Conservation (phyloP, 768 basidiomycete genomes). For the Cystofilobasidium ferigula region DNA sequence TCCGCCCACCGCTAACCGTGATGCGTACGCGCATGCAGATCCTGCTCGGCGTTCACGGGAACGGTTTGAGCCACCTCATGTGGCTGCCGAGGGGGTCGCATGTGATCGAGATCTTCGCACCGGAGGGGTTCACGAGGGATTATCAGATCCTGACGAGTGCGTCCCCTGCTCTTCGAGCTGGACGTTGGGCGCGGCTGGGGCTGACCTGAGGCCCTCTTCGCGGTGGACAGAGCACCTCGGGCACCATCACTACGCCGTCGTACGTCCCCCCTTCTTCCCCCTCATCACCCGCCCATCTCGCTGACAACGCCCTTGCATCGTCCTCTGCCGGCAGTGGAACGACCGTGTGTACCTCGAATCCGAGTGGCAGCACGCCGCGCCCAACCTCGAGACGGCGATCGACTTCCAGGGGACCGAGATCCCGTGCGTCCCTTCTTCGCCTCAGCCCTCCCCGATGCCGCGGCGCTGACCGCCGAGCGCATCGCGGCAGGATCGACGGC, state of each 20-base stretch:
- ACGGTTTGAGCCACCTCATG: background rate
- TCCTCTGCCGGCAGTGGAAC: background rate
- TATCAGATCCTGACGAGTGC: background rate
- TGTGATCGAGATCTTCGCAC: constrained; percentile 10
- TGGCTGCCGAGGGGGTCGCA: constrained; percentile 7
- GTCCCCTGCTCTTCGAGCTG: background rate
- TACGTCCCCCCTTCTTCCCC: background rate
- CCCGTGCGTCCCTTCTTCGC: background rate
- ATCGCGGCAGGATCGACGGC: background rate
- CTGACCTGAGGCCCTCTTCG: background rate
- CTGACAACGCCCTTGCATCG: background rate
- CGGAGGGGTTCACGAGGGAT: background rate
- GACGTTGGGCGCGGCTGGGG: too few species aligned
- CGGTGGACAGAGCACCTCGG: background rate
- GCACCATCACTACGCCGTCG: constrained; percentile 8
- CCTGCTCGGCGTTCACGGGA: constrained; percentile 1
- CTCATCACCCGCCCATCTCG: background rate
- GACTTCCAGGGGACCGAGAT: constrained; percentile 13
- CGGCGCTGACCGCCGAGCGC: background rate
- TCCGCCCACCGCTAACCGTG: too few species aligned
- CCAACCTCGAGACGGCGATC: background rate
- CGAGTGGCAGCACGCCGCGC: constrained; percentile 1
- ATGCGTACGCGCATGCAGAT: background rate
- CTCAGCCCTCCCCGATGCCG: background rate
- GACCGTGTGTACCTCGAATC: background rate